A percentile compares a stretch with the other conserved stretches of the same genome.
Conservation (phyloP, 2,329 filamentous ascomycete species). For the Colletotrichum higginsianum region DNA sequence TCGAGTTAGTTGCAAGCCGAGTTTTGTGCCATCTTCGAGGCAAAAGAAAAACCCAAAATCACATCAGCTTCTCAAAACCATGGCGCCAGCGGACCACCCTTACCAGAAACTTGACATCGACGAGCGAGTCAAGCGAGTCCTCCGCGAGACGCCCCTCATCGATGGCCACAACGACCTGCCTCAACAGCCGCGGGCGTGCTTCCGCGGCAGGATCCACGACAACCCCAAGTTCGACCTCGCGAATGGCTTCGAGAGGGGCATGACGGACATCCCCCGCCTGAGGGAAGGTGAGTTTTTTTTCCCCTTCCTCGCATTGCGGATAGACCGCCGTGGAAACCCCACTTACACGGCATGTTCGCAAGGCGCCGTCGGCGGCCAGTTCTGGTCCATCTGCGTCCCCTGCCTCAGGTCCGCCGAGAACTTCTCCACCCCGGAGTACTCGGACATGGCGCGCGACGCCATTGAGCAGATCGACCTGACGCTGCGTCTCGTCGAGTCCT, state of each 20-base stretch:
- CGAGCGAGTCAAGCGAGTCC: slow-evolving; percentile 49
- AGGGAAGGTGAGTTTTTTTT: slow-evolving; percentile 39
- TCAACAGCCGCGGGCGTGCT: slow-evolving; percentile 46
- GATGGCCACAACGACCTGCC: slow-evolving; percentile 55
- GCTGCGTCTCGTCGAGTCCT: slow-evolving; percentile 45
- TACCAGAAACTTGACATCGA: slow-evolving; percentile 43
- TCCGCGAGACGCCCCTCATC: slow-evolving; percentile 49
- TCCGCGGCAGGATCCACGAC: slow-evolving; percentile 51
- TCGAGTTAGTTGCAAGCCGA: neutral
- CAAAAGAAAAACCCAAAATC: too few relatives aligned
- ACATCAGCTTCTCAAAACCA: neutral
- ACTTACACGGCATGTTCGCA: neutral
- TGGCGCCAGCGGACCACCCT: slow-evolving; percentile 23
- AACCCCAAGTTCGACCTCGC: slow-evolving; percentile 52
- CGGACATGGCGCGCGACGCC: slow-evolving; percentile 44
- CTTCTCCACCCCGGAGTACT: slow-evolving; percentile 46
- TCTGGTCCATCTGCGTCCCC: slow-evolving; percentile 50
- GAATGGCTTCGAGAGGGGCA: slow-evolving; percentile 51
- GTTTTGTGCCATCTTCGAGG: neutral
- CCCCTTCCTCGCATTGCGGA: neutral
- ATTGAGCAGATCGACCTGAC: slow-evolving; percentile 47
- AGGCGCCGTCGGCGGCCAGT: slow-evolving; percentile 49
- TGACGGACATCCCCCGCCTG: slow-evolving; percentile 50
- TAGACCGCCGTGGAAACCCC: too few relatives aligned
- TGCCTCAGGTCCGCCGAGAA: slow-evolving; percentile 46